These are phyloP conservation scores for Cymodocea nodosa DNA, from an alignment of 116 monocot genomes.

Conservation along the genomic window DNA sequence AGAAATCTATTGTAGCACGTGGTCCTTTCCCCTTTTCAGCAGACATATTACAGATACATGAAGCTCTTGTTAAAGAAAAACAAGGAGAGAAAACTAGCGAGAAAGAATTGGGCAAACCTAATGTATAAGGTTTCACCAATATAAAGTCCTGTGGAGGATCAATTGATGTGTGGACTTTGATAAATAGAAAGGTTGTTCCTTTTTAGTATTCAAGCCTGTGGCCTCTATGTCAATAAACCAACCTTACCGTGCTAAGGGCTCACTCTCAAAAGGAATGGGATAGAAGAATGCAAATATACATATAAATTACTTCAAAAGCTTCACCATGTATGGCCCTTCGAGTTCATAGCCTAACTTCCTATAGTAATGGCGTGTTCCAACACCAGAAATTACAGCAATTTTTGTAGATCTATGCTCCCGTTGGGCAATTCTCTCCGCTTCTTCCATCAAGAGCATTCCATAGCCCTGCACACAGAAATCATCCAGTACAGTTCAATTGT, in stretches of 20 bases:
- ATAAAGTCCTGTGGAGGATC: too few species aligned
- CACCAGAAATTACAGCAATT: slow-evolving; percentile 93
- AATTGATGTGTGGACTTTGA: too few species aligned
- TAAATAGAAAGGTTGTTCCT: too few species aligned
- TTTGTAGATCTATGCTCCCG: slow-evolving; percentile 78
- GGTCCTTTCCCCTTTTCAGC: too few species aligned
- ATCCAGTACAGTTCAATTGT: neutral
- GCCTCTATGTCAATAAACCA: too few species aligned
- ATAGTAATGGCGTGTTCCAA: slow-evolving; percentile 95
- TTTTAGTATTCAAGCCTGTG: too few species aligned
- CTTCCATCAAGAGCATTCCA: slow-evolving; percentile 96
- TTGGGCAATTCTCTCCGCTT: slow-evolving; percentile 80
- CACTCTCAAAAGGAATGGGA: neutral
- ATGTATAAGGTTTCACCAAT: too few species aligned
- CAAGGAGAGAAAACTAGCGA: too few species aligned
- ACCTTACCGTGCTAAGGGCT: neutral
- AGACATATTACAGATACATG: too few species aligned
- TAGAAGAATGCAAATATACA: neutral
- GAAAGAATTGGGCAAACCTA: neutral
- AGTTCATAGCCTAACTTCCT: slow-evolving; percentile 94
- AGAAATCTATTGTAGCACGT: too few species aligned
- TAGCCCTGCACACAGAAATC: slow-evolving; percentile 42
- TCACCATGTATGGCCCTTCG: slow-evolving; percentile 98
- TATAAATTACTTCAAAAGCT: slow-evolving; percentile 23
- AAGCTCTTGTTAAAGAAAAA: too few species aligned